Conservation (phyloP, 176 grass and related monocot species). For the Olyra latifolia region DNA sequence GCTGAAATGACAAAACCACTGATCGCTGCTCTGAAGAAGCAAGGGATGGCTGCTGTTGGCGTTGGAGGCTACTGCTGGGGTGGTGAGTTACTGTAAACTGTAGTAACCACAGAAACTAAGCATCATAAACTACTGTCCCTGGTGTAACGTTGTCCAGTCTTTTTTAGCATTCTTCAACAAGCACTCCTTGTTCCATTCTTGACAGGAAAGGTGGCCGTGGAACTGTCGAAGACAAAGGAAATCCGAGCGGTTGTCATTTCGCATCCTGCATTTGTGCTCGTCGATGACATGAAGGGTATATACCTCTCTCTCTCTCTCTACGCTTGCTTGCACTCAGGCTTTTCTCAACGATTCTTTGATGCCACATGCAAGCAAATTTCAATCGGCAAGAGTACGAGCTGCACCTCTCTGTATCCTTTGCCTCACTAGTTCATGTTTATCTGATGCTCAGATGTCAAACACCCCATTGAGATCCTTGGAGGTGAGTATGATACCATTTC, state of each 20-base stretch:
- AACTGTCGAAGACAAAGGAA: constrained; percentile 53
- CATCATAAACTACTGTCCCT: not conserved
- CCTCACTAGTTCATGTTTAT: not conserved
- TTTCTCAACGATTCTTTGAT: not conserved
- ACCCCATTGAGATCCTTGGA: constrained; percentile 51
- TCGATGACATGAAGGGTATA: constrained; percentile 62
- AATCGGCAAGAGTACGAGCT: not conserved
- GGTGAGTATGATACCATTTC: constrained; percentile 37
- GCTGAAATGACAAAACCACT: constrained; percentile 48
- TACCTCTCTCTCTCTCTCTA: not conserved
- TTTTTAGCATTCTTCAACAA: not conserved
- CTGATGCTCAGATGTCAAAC: constrained; percentile 41
- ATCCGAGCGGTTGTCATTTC: constrained; percentile 55
- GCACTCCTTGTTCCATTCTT: not conserved
- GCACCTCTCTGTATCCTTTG: not conserved
- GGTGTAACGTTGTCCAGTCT: not conserved
- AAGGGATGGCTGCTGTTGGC: constrained; percentile 42
- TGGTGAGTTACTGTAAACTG: constrained; percentile 36
- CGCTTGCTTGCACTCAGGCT: not conserved
- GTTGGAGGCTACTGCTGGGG: constrained; percentile 77
- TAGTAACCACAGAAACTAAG: too few relatives aligned
- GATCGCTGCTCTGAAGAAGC: constrained; percentile 54
- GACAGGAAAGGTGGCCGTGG: constrained; percentile 59
- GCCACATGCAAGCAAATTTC: not conserved
- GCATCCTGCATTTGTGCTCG: constrained; percentile 53